A percentile compares a stretch with the other conserved stretches of the same genome.
Conservation (phyloP, 176 grass and related monocot species). For the Zoysia pacifica region DNA sequence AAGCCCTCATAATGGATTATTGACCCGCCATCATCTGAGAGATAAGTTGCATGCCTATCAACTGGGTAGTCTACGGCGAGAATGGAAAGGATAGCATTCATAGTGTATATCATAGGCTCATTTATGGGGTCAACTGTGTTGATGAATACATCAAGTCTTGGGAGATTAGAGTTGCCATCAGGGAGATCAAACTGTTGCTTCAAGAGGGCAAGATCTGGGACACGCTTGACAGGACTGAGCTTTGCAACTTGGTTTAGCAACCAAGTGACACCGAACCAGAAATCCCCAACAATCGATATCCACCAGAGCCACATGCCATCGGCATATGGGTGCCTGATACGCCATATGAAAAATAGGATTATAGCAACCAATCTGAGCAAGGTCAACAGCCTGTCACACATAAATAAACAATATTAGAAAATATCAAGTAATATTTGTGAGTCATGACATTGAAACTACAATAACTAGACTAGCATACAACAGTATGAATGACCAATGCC, state of each 20-base stretch:
- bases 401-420: slow-evolving; percentile 4
- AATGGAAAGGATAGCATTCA: slow-evolving; percentile 54
- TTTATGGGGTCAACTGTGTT: slow-evolving; percentile 53
- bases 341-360: slow-evolving; percentile 54
- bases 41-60: slow-evolving; percentile 52
- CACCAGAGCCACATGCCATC: slow-evolving; percentile 61
- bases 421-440: neutral
- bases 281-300: slow-evolving; percentile 51
- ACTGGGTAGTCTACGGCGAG: slow-evolving; percentile 57
- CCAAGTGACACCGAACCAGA: slow-evolving; percentile 56
- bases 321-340: slow-evolving; percentile 37
- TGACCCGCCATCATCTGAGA: slow-evolving; percentile 54
- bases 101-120: slow-evolving; percentile 57
- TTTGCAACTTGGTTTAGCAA: slow-evolving; percentile 50
- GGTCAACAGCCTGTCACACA: slow-evolving; percentile 44
- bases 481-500: neutral
- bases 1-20: slow-evolving; percentile 52
- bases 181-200: slow-evolving; percentile 46
- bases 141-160: slow-evolving; percentile 48
- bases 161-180: slow-evolving; percentile 48
- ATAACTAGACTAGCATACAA: neutral
- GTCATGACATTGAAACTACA: neutral
- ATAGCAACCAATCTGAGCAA: slow-evolving; percentile 47
- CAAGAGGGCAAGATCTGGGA: slow-evolving; percentile 37
- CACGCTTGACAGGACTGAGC: slow-evolving; percentile 41